phyloP scores from a whole-genome alignment of 2,329 filamentous ascomycete species.

The Cephalotrichum gorgonifer region DNA sequence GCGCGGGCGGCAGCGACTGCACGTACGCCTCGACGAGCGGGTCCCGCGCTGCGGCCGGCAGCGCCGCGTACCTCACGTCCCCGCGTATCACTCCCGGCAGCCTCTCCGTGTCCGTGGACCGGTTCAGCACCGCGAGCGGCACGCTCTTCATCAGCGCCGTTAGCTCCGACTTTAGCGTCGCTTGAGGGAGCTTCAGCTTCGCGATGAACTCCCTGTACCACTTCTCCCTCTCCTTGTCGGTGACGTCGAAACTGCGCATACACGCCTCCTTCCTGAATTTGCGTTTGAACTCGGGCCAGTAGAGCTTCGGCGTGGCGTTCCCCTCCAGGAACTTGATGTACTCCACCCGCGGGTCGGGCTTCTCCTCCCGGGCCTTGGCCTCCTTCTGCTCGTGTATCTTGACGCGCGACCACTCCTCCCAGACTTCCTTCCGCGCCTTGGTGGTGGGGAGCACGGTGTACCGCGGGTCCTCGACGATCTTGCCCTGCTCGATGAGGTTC shows the following conservation, averaged over 20 bases:
- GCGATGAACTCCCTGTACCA: conserved; percentile 65
- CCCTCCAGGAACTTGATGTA: conserved; percentile 75
- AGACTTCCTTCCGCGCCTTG: conserved; percentile 70
- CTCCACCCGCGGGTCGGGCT: conserved; percentile 70
- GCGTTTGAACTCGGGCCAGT: conserved; percentile 93
- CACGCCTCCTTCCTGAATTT: conserved; percentile 75
- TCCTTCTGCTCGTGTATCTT: conserved; percentile 65
- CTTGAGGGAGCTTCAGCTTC: conserved; percentile 54
- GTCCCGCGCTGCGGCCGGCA: conserved; percentile 52
- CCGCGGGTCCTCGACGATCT: conserved; percentile 72
- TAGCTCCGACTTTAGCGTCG: conserved; percentile 60
- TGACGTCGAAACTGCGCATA: conserved; percentile 64
- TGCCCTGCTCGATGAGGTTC: conserved; percentile 71
- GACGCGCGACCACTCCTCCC: conserved; percentile 72
- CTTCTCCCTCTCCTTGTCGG: conserved; percentile 71
- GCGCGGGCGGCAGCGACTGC: conserved; percentile 49
- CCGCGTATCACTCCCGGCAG: conserved; percentile 53
- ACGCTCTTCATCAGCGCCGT: conserved; percentile 52
- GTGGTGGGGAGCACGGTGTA: conserved; percentile 79
- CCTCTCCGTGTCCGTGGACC: conserved; percentile 40
- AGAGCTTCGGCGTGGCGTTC: conserved; percentile 80
- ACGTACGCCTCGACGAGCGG: conserved; percentile 57
- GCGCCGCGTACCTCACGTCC: conserved; percentile 60
- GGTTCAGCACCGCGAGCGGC: conserved; percentile 48
- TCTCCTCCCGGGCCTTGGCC: conserved; percentile 63